phyloP scores from a whole-genome alignment of 805 yeast genomes.

The Myxozyma geophila region DNA sequence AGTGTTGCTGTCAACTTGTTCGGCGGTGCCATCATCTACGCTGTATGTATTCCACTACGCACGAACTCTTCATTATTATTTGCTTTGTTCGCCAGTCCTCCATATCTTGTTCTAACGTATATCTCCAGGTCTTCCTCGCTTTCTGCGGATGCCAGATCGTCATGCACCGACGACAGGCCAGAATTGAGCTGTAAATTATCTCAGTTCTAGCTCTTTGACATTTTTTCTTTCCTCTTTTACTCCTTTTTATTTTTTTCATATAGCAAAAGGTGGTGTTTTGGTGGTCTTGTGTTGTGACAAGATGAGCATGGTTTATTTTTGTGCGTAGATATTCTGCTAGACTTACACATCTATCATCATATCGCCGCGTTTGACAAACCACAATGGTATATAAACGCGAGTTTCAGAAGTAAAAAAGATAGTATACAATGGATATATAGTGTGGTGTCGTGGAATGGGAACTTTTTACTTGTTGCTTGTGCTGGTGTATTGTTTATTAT shows the following conservation, averaged over 20 bases:
- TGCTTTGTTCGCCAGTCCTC: not conserved
- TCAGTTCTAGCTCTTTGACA: not conserved
- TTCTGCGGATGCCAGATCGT: conserved; percentile 89
- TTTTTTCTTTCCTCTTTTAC: conserved; percentile 2
- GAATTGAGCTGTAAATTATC: conserved; percentile 35
- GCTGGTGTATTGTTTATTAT: conserved; percentile 2
- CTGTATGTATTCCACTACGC: conserved; percentile 39
- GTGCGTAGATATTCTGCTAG: too few relatives aligned
- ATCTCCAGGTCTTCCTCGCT: conserved; percentile 60
- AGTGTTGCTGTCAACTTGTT: conserved; percentile 87
- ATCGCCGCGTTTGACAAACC: not conserved
- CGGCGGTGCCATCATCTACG: conserved; percentile 85
- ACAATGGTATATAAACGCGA: not conserved
- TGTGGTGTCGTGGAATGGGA: conserved; percentile 15
- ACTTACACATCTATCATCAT: too few relatives aligned
- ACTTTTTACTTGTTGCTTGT: not conserved
- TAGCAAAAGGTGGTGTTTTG: conserved; percentile 12
- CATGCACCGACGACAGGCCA: conserved; percentile 37
- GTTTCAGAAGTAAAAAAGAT: not conserved
- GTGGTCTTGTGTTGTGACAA: conserved; percentile 6
- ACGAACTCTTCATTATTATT: not conserved
- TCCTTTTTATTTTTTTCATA: conserved; percentile 4
- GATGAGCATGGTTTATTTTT: not conserved
- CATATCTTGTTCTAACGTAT: not conserved
- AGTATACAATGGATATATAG: conserved; percentile 6